These are phyloP conservation scores for Botrytis sinoallii DNA, from an alignment of 2,329 filamentous ascomycete genomes.

Conservation along the genomic window DNA sequence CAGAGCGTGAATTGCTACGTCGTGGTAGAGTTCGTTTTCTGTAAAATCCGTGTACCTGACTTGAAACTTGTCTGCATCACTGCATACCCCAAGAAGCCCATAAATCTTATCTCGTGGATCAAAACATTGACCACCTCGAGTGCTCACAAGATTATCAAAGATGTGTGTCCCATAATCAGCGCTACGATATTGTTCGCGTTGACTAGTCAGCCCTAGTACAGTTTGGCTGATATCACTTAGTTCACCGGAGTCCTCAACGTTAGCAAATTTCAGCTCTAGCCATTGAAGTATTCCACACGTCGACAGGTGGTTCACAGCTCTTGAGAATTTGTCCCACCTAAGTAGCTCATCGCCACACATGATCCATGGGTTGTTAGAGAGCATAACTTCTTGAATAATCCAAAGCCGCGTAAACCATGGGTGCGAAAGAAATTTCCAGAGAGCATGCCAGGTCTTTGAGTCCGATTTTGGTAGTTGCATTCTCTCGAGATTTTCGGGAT, in stretches of 20 bases:
- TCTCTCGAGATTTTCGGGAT: not conserved
- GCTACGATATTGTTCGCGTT: not conserved
- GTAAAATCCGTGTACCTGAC: not conserved
- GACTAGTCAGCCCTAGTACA: not conserved
- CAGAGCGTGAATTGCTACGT: not conserved
- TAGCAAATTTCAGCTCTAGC: not conserved
- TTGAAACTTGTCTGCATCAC: not conserved
- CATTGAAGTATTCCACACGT: not conserved
- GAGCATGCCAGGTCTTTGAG: not conserved
- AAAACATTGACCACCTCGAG: not conserved
- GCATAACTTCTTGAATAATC: not conserved
- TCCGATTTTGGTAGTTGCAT: not conserved
- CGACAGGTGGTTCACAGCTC: not conserved
- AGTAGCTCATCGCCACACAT: not conserved
- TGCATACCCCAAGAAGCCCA: not conserved
- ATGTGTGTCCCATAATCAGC: not conserved
- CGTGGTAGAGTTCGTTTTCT: not conserved
- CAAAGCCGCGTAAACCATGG: not conserved
- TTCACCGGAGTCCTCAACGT: not conserved
- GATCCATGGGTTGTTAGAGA: not conserved
- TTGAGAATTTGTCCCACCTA: not conserved
- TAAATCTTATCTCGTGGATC: not conserved
- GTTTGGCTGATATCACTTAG: not conserved
- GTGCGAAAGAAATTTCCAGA: not conserved
- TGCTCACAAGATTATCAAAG: not conserved